Conservation (phyloP, 2,329 filamentous ascomycete genomes). For the Lachnellula subtilissima region DNA sequence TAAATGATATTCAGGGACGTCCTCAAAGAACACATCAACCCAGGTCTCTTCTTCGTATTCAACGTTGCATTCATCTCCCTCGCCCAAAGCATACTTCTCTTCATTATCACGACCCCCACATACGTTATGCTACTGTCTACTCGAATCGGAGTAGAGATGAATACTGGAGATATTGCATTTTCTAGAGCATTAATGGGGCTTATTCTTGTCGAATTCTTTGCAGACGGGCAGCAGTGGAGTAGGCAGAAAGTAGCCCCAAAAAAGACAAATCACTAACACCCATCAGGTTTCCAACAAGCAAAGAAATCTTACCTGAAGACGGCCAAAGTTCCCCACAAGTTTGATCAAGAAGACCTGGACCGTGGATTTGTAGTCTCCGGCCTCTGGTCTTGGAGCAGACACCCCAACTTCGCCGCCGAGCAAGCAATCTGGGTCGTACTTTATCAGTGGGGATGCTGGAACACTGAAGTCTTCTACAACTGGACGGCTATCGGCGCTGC, state of each 20-base stretch:
- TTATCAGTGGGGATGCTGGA: constrained; percentile 82
- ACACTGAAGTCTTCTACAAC: constrained; percentile 65
- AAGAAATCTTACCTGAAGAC: constrained; percentile 72
- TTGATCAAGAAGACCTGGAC: constrained; percentile 71
- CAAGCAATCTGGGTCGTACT: constrained; percentile 84
- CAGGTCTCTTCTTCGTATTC: constrained; percentile 68
- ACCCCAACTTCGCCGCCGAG: constrained; percentile 93
- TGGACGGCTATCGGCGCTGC: constrained; percentile 72
- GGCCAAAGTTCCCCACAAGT: constrained; percentile 63
- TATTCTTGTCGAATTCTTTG: constrained; percentile 67
- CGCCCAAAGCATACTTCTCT: constrained; percentile 76
- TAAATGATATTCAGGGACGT: constrained; percentile 52
- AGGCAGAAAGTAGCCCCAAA: constrained; percentile 23
- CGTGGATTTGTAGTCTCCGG: constrained; percentile 83
- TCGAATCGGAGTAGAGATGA: constrained; percentile 51
- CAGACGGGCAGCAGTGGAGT: constrained; percentile 92
- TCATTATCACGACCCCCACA: constrained; percentile 71
- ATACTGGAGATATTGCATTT: constrained; percentile 53
- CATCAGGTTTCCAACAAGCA: constrained; percentile 68
- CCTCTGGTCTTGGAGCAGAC: constrained; percentile 81
- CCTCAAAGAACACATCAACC: constrained; percentile 60
- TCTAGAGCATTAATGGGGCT: constrained; percentile 50
- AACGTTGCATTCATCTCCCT: constrained; percentile 88
- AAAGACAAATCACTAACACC: neutral
- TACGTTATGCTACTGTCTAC: constrained; percentile 77